Conservation (phyloP, 768 basidiomycete genomes). For the Xerocomus spinulosus region DNA sequence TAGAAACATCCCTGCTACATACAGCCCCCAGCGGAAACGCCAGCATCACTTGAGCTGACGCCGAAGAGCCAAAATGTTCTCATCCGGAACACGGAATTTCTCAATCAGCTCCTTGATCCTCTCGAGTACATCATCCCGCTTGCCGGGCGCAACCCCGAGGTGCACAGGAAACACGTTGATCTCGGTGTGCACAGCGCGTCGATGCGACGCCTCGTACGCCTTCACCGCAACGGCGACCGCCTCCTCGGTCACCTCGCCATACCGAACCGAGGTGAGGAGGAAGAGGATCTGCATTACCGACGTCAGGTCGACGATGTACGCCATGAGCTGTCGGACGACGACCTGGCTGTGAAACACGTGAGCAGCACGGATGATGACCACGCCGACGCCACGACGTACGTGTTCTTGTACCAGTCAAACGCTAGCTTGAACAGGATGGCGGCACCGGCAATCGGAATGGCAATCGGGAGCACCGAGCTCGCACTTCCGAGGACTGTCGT, state of each 20-base stretch:
- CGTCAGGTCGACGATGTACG: background rate
- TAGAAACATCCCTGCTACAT: background rate
- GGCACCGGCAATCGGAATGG: background rate
- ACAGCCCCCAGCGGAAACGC: background rate
- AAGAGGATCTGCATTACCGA: slow-evolving; percentile 3
- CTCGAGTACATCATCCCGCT: background rate
- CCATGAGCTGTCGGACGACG: background rate
- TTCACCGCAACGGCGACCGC: background rate
- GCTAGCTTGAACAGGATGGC: background rate
- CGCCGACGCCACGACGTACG: background rate
- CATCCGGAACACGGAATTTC: background rate
- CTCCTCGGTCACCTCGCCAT: background rate
- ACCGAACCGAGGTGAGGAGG: background rate
- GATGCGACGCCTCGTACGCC: background rate
- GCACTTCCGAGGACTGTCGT: background rate
- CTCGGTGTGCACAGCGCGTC: background rate
- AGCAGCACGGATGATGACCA: background rate
- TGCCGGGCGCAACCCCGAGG: background rate
- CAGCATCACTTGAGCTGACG: background rate
- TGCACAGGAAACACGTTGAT: background rate
- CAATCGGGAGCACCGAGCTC: background rate
- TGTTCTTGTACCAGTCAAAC: background rate
- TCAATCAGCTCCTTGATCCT: background rate
- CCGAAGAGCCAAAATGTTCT: background rate
- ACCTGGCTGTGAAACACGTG: background rate